Percentiles rank a stretch among this genome's conserved stretches.
These are phyloP conservation scores for Cryphonectria japonica DNA, from an alignment of 2,329 filamentous ascomycete genomes.

Conservation along the genomic window DNA sequence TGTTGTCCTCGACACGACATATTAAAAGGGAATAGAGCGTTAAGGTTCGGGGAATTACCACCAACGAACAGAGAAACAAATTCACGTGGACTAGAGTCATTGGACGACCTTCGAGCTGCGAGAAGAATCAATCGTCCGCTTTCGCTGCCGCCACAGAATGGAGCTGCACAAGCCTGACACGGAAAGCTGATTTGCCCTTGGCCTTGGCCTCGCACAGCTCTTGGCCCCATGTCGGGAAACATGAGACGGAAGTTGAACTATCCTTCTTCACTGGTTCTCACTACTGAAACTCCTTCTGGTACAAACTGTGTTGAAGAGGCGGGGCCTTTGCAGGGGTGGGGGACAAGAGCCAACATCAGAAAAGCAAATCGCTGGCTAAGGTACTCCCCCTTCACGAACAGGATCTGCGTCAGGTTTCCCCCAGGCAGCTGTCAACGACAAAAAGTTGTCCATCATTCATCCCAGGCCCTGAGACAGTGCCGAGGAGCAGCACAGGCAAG, in stretches of 20 bases:
- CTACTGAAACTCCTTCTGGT: conserved; percentile 16
- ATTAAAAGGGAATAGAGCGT: not conserved
- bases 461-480: conserved; percentile 1
- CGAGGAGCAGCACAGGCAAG: not conserved
- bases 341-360: not conserved
- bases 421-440: not conserved
- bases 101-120: not conserved
- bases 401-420: not conserved
- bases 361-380: not conserved
- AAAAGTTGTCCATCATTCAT: not conserved
- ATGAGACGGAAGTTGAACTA: conserved; percentile 17
- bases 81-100: not conserved
- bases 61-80: not conserved
- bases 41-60: not conserved
- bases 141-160: not conserved
- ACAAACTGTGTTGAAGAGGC: conserved; percentile 1
- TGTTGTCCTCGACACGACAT: not conserved
- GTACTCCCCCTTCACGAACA: conserved; percentile 10
- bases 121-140: not conserved
- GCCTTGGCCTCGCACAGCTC: conserved; percentile 8
- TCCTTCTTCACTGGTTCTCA: conserved; percentile 10
- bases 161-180: conserved; percentile 7
- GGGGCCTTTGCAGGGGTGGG: not conserved
- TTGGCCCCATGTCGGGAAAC: not conserved
- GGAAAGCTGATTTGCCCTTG: conserved; percentile 21